Percentiles rank a stretch among this genome's conserved stretches.
phyloP scores from a whole-genome alignment of 164 flowering plant species.

The Cinnamomum chago region DNA sequence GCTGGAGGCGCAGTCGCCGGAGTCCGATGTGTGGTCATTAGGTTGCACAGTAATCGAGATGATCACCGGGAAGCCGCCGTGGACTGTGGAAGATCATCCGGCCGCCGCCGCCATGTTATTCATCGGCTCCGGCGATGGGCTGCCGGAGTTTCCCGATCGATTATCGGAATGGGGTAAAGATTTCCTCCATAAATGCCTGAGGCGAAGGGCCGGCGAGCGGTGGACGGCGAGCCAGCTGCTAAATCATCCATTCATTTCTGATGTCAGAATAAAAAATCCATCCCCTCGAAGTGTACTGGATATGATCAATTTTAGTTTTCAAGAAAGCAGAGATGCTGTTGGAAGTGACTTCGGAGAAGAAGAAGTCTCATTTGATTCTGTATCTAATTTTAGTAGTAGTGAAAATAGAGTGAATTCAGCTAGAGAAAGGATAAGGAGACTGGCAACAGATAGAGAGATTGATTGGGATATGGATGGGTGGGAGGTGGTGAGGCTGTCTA shows the following conservation, averaged over 20 bases:
- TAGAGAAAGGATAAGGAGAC: slow-evolving; percentile 35
- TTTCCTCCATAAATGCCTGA: slow-evolving; percentile 52
- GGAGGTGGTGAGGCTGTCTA: slow-evolving; percentile 32
- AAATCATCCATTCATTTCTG: slow-evolving; percentile 45
- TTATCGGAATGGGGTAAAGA: slow-evolving; percentile 49
- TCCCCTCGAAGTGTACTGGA: slow-evolving; percentile 65
- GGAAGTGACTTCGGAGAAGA: slow-evolving; percentile 16
- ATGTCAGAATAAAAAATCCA: background rate
- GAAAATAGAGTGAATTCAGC: slow-evolving; percentile 13
- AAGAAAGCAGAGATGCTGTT: slow-evolving; percentile 6
- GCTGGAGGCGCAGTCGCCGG: slow-evolving; percentile 53
- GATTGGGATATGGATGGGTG: slow-evolving; percentile 67
- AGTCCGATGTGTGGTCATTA: slow-evolving; percentile 71
- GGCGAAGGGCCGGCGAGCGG: slow-evolving; percentile 33
- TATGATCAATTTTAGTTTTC: slow-evolving; percentile 27
- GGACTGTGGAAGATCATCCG: slow-evolving; percentile 37
- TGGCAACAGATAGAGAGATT: slow-evolving; percentile 31
- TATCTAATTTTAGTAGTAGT: background rate
- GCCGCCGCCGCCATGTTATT: slow-evolving; percentile 19
- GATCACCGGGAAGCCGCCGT: slow-evolving; percentile 56
- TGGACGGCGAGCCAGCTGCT: slow-evolving; percentile 62
- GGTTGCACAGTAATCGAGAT: slow-evolving; percentile 85
- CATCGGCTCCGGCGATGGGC: slow-evolving; percentile 45
- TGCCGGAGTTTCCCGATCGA: slow-evolving; percentile 42
- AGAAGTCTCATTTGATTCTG: background rate